Evolutionary conservation across 805 yeast genomes (phyloP), one percentile per base, ranked within the genome.

Genomic region (Candida hispaniensis): DNA sequence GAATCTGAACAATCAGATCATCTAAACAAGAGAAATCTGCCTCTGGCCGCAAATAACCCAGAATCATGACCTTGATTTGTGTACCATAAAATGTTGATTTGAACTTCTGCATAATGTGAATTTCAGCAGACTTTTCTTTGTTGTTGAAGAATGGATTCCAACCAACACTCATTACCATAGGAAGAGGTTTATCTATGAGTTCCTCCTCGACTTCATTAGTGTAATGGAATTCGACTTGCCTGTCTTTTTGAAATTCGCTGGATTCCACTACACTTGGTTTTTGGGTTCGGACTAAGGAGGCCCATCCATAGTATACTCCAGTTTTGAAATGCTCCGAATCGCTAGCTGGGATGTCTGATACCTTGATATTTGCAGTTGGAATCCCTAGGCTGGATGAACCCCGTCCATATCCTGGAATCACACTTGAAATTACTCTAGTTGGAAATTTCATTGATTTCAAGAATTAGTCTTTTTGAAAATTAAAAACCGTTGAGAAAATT

Each of bases 111-210:
- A 91, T 64, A 4, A 91, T 68, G 55, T 91, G 95, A 14, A 91
- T 63, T 49, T 91, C 68, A 3, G 91, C 93, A 0, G 94, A 75
- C 57, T 81, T 82, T 47, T 69, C 69, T 32, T 71, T 64, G 56
- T 91, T 86, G 15, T 75, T 69, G 59, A 73, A 91, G 53, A 77
- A 88, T 22, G 98, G 97, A 52, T 91, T 91, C 80, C 85, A 82
- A 1, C 99, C 99, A 12, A 91, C 67, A 6, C 94, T 81, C 81
- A 88, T 78, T 6, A 91, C 98, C 76, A 85, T 83, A 1, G 96
- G 96, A 15, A 73, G 60, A 2, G 65, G 66, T 12, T 59, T 57
- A 33, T 64, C 64, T 2, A 66, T 58, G 24, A 66, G 69, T 3
- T 46, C 48, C 0, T 34, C 16, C n/a, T 39, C 18, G 29, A 85